phyloP scores from a whole-genome alignment of 31 red algal genomes.

The Endocladia muricata region DNA sequence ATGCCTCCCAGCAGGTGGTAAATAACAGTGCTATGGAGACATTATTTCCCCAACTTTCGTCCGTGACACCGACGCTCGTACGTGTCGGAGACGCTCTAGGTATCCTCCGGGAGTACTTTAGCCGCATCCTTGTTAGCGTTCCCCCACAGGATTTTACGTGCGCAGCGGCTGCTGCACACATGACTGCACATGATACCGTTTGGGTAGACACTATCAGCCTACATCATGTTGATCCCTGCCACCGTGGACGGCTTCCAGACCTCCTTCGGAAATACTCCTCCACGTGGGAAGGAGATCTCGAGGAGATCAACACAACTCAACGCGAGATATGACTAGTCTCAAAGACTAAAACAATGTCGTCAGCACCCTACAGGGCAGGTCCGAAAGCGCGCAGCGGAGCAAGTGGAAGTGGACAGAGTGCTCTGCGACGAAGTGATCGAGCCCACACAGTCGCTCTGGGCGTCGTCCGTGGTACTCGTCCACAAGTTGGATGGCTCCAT shows the following conservation, averaged over 20 bases:
- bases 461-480: conserved; percentile 46
- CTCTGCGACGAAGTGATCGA: conserved; percentile 34
- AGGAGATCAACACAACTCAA: background rate
- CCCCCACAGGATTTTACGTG: too few species aligned
- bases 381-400: conserved; percentile 5
- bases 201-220: background rate
- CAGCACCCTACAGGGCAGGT: background rate
- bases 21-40: background rate
- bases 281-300: background rate
- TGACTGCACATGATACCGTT: background rate
- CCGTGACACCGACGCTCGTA: background rate
- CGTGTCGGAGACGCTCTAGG: too few species aligned
- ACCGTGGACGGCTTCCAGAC: background rate
- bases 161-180: background rate
- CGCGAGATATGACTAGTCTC: background rate
- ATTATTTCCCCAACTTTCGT: background rate
- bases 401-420: conserved; percentile 18
- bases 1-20: background rate
- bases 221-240: background rate
- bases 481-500: conserved; percentile 26
- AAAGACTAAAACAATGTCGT: background rate
- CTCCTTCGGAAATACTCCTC: background rate
- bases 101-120: too few species aligned
- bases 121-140: too few species aligned
- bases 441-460: conserved; percentile 41